phyloP scores from a whole-genome alignment of 139 green algal species.

The Chlorella sp. region DNA sequence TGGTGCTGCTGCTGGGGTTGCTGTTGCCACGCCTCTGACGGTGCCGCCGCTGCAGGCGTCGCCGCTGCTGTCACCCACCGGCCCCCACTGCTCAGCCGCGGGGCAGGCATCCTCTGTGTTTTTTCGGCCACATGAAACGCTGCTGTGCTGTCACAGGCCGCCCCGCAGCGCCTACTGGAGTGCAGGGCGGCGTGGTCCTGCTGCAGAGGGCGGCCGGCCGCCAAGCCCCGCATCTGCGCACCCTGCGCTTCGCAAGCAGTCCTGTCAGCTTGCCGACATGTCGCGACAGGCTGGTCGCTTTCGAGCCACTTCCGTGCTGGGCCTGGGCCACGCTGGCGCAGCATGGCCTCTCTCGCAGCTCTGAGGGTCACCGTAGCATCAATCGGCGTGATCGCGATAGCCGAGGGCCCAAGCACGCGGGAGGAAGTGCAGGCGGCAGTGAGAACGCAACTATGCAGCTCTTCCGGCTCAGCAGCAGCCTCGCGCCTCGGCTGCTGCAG shows the following conservation, averaged over 20 bases:
- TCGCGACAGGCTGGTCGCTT: no score
- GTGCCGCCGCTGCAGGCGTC: neutral
- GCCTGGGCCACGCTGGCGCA: no score
- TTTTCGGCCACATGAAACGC: neutral
- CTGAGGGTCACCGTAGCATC: no score
- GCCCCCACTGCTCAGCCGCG: neutral
- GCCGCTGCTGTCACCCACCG: neutral
- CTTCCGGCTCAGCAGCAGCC: slow-evolving; percentile 13
- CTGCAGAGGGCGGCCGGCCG: neutral
- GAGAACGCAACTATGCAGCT: neutral
- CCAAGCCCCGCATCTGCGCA: no score
- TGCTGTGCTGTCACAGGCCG: neutral
- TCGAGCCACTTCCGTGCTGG: no score
- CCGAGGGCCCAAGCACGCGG: no score
- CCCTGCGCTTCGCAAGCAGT: no score
- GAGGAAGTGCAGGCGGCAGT: no score
- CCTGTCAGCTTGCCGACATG: no score
- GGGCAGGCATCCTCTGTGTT: neutral
- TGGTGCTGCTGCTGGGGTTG: neutral
- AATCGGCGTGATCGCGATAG: no score
- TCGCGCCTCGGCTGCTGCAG: slow-evolving; percentile 23
- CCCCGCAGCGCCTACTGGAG: neutral
- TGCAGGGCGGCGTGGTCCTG: neutral
- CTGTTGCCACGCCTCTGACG: neutral
- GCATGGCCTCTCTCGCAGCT: no score